Percentiles rank a stretch among this genome's conserved stretches.
Conservation (phyloP, 352 stramenopile species). For the Globisporangium barbulae region DNA sequence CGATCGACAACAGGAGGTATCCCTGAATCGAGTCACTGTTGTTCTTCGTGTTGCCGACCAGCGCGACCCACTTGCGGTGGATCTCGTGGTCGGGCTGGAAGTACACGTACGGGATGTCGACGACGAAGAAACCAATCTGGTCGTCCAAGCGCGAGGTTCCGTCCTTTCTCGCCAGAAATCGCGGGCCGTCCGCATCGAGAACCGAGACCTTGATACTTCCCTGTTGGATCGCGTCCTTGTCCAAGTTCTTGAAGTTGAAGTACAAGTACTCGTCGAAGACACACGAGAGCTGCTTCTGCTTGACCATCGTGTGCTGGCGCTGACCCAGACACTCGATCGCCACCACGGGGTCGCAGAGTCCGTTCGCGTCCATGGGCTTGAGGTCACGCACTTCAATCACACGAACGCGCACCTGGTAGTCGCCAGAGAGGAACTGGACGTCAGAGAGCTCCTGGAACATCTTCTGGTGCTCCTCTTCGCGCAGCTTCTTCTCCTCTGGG, state of each 20-base stretch:
- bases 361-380: slow-evolving; percentile 84
- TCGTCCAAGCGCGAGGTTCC: slow-evolving; percentile 56
- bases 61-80: slow-evolving; percentile 86
- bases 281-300: slow-evolving; percentile 80
- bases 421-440: slow-evolving; percentile 71
- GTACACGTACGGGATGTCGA: slow-evolving; percentile 87
- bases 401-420: slow-evolving; percentile 85
- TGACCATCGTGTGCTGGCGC: slow-evolving; percentile 73
- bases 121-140: slow-evolving; percentile 81
- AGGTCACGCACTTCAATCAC: slow-evolving; percentile 91
- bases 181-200: slow-evolving; percentile 69
- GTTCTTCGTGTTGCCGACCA: slow-evolving; percentile 72
- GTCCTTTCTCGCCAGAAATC: slow-evolving; percentile 16
- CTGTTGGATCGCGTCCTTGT: slow-evolving; percentile 71
- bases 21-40: slow-evolving; percentile 86
- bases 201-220: slow-evolving; percentile 79
- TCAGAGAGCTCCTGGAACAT: slow-evolving; percentile 72
- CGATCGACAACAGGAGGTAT: slow-evolving; percentile 88
- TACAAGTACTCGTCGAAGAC: slow-evolving; percentile 91
- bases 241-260: slow-evolving; percentile 83
- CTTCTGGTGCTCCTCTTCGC: slow-evolving; percentile 68
- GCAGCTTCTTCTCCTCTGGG: slow-evolving; percentile 56
- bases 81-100: slow-evolving; percentile 85
- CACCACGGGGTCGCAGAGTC: slow-evolving; percentile 86
- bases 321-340: slow-evolving; percentile 82